A percentile compares a stretch with the other conserved stretches of the same genome.
Conservation (phyloP, 2,329 filamentous ascomycete genomes). For the Xylaria sp. region DNA sequence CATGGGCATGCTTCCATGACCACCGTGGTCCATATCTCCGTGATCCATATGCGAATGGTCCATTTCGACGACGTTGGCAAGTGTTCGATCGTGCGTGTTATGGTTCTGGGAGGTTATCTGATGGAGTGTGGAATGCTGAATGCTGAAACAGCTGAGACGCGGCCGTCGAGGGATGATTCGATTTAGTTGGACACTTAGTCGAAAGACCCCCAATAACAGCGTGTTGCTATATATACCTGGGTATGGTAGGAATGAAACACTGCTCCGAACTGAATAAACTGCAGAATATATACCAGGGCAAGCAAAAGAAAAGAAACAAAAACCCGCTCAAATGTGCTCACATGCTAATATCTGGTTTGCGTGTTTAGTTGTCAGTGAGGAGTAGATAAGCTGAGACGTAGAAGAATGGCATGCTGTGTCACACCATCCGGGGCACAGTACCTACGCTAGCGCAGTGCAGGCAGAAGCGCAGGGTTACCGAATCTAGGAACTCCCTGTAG, state of each 20-base stretch:
- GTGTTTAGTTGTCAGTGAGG: constrained; percentile 10
- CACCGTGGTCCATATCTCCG: constrained; percentile 66
- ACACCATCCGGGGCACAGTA: constrained; percentile 21
- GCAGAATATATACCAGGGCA: constrained; percentile 12
- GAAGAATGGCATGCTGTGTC: constrained; percentile 14
- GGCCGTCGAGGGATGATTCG: background rate
- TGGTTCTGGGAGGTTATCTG: background rate
- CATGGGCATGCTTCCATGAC: constrained; percentile 56
- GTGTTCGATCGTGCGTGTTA: background rate
- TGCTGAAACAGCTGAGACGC: constrained; percentile 1
- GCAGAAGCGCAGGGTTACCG: constrained; percentile 1
- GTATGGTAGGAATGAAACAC: background rate
- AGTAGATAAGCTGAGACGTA: constrained; percentile 13
- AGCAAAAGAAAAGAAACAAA: constrained; percentile 31
- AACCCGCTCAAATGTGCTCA: constrained; percentile 58
- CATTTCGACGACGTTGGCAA: constrained; percentile 36
- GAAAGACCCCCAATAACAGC: background rate
- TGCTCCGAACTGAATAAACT: constrained; percentile 2
- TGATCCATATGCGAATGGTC: constrained; percentile 61
- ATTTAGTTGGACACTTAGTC: background rate
- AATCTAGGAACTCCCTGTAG: background rate
- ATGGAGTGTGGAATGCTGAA: constrained; percentile 7
- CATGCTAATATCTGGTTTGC: constrained; percentile 33
- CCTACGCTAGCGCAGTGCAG: background rate
- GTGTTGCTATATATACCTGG: background rate